Percentiles rank a stretch among this genome's conserved stretches.
Conservation (phyloP, 495 filamentous ascomycete species). For the Zalerion maritima region DNA sequence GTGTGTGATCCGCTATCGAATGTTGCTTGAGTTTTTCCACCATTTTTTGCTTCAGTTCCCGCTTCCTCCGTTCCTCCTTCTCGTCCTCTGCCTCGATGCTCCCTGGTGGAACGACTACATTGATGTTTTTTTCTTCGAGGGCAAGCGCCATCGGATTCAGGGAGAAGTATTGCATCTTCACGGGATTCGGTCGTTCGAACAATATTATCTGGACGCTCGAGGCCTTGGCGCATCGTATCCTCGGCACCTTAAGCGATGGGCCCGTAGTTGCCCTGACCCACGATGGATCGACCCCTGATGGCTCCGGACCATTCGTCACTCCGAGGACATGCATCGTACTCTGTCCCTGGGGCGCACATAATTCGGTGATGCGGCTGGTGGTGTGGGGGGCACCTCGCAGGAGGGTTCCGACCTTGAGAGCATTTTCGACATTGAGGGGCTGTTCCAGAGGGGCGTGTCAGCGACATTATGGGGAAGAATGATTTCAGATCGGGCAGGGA, state of each 20-base stretch:
- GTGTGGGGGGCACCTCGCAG: conserved; percentile 74
- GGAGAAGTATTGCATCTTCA: conserved; percentile 93
- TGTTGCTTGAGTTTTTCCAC: conserved; percentile 86
- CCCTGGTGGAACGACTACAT: too few relatives aligned
- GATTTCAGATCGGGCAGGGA: neutral
- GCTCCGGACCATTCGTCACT: conserved; percentile 45
- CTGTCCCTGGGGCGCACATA: conserved; percentile 78
- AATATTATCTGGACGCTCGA: conserved; percentile 74
- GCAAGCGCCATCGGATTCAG: conserved; percentile 77
- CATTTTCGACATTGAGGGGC: conserved; percentile 67
- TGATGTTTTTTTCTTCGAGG: conserved; percentile 75
- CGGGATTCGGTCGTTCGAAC: conserved; percentile 74
- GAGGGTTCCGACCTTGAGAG: conserved; percentile 68
- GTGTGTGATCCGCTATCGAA: conserved; percentile 58
- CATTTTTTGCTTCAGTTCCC: conserved; percentile 40
- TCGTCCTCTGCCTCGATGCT: conserved; percentile 50
- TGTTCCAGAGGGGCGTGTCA: conserved; percentile 10
- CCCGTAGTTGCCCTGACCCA: conserved; percentile 56
- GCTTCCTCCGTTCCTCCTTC: conserved; percentile 38
- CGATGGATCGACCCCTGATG: conserved; percentile 44
- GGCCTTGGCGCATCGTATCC: conserved; percentile 51
- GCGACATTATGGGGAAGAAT: conserved; percentile 4
- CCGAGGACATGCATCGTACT: conserved; percentile 77
- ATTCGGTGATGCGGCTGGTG: conserved; percentile 61
- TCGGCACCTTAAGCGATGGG: conserved; percentile 42